phyloP scores from a whole-genome alignment of 768 basidiomycete species.

The Leccinum rimulosum region DNA sequence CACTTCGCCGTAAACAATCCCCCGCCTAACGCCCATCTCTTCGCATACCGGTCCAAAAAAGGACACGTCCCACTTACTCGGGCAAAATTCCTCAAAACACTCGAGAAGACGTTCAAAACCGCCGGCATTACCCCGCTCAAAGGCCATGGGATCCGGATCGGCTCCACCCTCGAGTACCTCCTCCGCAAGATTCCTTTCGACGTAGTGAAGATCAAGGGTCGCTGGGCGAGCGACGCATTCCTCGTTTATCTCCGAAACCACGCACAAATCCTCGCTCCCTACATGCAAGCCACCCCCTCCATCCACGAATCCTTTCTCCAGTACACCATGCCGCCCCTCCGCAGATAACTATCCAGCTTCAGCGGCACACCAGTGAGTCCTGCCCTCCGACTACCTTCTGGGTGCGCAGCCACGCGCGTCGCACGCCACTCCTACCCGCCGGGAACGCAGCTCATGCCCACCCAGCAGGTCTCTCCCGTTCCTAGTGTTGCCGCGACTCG shows the following conservation, averaged over 20 bases:
- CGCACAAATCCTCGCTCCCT: not conserved
- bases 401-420: not conserved
- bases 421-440: not conserved
- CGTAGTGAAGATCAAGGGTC: not conserved
- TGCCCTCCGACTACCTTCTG: not conserved
- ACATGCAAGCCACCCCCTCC: not conserved
- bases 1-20: not conserved
- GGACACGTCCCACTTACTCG: not conserved
- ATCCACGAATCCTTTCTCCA: not conserved
- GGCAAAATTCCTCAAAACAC: not conserved
- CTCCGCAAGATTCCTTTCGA: not conserved
- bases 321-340: not conserved
- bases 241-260: not conserved
- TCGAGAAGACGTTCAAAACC: not conserved
- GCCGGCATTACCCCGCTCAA: not conserved
- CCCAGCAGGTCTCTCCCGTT: too few relatives aligned
- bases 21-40: not conserved
- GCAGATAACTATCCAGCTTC: not conserved
- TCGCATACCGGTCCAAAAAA: not conserved
- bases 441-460: not conserved
- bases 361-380: not conserved
- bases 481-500: too few relatives aligned
- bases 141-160: not conserved
- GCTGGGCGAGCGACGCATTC: not conserved
- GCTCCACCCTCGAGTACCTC: not conserved